phyloP scores from a whole-genome alignment of 352 stramenopile species.

The Aphanomyces stellatus region DNA sequence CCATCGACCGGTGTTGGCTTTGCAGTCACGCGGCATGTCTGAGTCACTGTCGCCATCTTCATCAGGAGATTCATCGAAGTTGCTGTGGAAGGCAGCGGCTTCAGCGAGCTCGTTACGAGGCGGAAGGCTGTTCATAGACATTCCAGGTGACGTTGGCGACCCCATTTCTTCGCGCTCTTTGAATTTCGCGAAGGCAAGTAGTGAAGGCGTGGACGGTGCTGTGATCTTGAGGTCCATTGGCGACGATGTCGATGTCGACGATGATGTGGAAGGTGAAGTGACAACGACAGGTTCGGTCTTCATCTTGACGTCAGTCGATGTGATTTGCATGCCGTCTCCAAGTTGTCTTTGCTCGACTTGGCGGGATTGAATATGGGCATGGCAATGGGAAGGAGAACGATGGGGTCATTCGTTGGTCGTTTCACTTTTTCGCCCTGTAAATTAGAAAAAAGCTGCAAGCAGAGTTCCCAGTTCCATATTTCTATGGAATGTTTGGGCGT shows the following conservation, averaged over 20 bases:
- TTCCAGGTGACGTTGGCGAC: slow-evolving; percentile 17
- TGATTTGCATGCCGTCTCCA: neutral
- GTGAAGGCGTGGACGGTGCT: neutral
- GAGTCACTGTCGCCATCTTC: slow-evolving; percentile 16
- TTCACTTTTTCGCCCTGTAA: neutral
- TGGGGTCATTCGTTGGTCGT: slow-evolving; percentile 6
- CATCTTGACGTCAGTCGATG: neutral
- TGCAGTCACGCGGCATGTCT: slow-evolving; percentile 15
- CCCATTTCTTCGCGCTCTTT: slow-evolving; percentile 3
- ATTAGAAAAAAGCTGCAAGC: slow-evolving; percentile 11
- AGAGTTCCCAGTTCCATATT: slow-evolving; percentile 16
- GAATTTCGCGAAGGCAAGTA: slow-evolving; percentile 7
- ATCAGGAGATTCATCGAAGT: neutral
- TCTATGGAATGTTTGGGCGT: slow-evolving; percentile 15
- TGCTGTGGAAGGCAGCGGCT: slow-evolving; percentile 2
- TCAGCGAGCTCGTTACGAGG: too few relatives aligned
- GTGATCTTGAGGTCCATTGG: neutral
- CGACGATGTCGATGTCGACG: neutral
- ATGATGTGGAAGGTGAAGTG: neutral
- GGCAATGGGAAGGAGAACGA: neutral
- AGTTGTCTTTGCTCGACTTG: slow-evolving; percentile 9
- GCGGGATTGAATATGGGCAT: slow-evolving; percentile 17
- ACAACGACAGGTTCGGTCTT: neutral
- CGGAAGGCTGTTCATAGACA: too few relatives aligned
- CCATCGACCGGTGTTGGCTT: slow-evolving; percentile 79